phyloP scores from a whole-genome alignment of 441 rosid species.

The Viola pubescens region DNA sequence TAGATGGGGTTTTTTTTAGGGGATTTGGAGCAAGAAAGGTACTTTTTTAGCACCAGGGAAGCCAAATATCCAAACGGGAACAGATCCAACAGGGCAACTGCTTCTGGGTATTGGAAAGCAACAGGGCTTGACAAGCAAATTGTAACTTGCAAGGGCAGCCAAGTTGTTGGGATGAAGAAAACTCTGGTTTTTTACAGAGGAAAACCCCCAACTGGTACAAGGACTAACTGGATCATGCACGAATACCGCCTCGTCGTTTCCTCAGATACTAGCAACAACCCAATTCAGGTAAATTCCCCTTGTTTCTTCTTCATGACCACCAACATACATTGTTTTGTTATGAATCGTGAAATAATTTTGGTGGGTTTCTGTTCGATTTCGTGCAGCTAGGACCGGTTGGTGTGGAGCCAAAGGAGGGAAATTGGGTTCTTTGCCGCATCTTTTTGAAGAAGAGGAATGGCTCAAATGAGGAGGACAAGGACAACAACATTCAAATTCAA shows the following conservation, averaged over 20 bases:
- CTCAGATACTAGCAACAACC: constrained; percentile 24
- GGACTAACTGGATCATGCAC: constrained; percentile 98
- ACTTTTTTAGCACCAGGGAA: constrained; percentile 87
- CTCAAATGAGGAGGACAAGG: constrained; percentile 40
- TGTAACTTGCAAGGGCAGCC: constrained; percentile 44
- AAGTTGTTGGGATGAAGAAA: constrained; percentile 84
- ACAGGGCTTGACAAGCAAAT: constrained; percentile 87
- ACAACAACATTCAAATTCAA: background rate
- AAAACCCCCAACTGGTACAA: constrained; percentile 73
- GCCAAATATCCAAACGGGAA: constrained; percentile 94
- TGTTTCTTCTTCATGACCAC: background rate
- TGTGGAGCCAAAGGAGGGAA: constrained; percentile 43
- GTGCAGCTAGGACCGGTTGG: constrained; percentile 30
- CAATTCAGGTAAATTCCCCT: constrained; percentile 25
- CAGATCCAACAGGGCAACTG: constrained; percentile 80
- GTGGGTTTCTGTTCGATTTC: constrained; percentile 4
- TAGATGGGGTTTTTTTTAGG: constrained; percentile 28
- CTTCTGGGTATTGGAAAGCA: constrained; percentile 96
- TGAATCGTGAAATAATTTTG: background rate
- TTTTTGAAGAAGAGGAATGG: constrained; percentile 70
- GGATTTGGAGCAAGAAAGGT: constrained; percentile 77
- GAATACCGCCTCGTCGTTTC: constrained; percentile 61
- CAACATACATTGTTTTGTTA: background rate
- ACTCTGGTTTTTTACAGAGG: constrained; percentile 95
- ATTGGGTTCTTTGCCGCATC: constrained; percentile 92